Percentiles rank a stretch among this genome's conserved stretches.
These are phyloP conservation scores for Colletotrichum lentis DNA, from an alignment of 2,329 filamentous ascomycete genomes.

Conservation along the genomic window DNA sequence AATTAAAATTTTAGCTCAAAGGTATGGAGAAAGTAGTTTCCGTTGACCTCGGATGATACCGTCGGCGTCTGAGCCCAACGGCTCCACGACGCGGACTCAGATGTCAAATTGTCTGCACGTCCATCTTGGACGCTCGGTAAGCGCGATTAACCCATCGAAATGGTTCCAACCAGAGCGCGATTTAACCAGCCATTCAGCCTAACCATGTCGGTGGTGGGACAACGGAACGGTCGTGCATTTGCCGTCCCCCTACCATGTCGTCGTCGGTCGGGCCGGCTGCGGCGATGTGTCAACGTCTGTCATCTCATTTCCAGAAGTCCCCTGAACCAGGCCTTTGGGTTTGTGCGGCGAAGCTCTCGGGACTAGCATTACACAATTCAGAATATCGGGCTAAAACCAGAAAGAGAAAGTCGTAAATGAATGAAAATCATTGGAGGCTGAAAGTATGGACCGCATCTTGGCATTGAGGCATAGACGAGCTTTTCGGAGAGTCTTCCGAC, in stretches of 20 bases:
- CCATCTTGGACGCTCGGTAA: slow-evolving; percentile 10
- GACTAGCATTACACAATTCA: slow-evolving; percentile 9
- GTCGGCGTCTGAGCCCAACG: slow-evolving; percentile 7
- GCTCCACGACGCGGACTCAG: slow-evolving; percentile 6
- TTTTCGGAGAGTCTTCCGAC: slow-evolving; percentile 12
- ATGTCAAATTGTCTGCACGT: slow-evolving; percentile 13
- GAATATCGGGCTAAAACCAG: slow-evolving; percentile 3
- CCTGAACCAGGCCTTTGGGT: slow-evolving; percentile 8
- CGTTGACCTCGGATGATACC: slow-evolving; percentile 8
- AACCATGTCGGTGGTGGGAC: slow-evolving; percentile 10
- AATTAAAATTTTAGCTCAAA: slow-evolving; percentile 12
- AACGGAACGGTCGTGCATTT: slow-evolving; percentile 10
- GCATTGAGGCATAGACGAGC: slow-evolving; percentile 11
- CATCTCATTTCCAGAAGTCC: slow-evolving; percentile 11
- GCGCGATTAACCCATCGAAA: slow-evolving; percentile 11
- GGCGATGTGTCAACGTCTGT: slow-evolving; percentile 7
- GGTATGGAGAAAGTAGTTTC: slow-evolving; percentile 7
- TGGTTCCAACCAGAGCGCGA: slow-evolving; percentile 6
- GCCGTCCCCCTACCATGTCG: slow-evolving; percentile 10
- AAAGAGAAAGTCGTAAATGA: slow-evolving; percentile 11
- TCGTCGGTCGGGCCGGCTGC: slow-evolving; percentile 8
- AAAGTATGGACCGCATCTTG: slow-evolving; percentile 9
- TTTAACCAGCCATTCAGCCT: slow-evolving; percentile 10
- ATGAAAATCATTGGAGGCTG: slow-evolving; percentile 6
- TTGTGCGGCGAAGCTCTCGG: slow-evolving; percentile 8